Conservation (phyloP, 495 filamentous ascomycete species). For the Penicillium soppii region DNA sequence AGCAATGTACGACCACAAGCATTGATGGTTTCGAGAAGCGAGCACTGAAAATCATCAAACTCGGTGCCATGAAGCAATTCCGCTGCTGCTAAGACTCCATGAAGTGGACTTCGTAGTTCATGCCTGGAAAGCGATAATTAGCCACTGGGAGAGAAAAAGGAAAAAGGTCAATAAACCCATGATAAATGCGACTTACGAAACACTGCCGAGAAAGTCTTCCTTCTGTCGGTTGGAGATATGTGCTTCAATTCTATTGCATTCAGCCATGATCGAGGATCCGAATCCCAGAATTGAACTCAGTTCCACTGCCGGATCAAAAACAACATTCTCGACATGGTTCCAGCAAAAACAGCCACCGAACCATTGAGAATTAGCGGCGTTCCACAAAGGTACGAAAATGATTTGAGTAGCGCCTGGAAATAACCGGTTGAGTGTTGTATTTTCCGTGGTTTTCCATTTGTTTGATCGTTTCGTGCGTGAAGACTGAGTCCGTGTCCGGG, state of each 20-base stretch:
- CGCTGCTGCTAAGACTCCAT: conserved; percentile 68
- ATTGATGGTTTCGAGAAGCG: conserved; percentile 68
- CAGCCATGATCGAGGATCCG: conserved; percentile 64
- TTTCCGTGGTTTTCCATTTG: conserved; percentile 38
- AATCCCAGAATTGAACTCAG: conserved; percentile 56
- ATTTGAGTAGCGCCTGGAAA: conserved; percentile 44
- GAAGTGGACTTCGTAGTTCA: conserved; percentile 72
- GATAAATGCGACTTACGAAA: conserved; percentile 49
- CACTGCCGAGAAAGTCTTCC: conserved; percentile 70
- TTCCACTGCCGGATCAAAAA: conserved; percentile 38
- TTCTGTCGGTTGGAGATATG: conserved; percentile 60
- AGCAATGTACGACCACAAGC: conserved; percentile 71
- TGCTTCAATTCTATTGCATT: conserved; percentile 59
- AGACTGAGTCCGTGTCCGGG: conserved; percentile 1
- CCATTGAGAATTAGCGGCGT: conserved; percentile 63
- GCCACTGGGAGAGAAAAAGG: conserved; percentile 28
- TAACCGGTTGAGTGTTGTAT: conserved; percentile 35
- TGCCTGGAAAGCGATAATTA: conserved; percentile 45
- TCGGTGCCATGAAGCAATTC: conserved; percentile 56
- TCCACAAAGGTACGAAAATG: conserved; percentile 61
- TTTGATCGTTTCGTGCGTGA: conserved; percentile 32
- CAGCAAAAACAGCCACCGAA: conserved; percentile 67
- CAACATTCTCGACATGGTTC: conserved; percentile 41
- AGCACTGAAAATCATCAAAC: conserved; percentile 50
- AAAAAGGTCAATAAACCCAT: neutral